Evolutionary conservation across 805 yeast species (phyloP), one percentile per base, ranked within the genome.

Genomic region (Wickerhamiella qilinensis): DNA sequence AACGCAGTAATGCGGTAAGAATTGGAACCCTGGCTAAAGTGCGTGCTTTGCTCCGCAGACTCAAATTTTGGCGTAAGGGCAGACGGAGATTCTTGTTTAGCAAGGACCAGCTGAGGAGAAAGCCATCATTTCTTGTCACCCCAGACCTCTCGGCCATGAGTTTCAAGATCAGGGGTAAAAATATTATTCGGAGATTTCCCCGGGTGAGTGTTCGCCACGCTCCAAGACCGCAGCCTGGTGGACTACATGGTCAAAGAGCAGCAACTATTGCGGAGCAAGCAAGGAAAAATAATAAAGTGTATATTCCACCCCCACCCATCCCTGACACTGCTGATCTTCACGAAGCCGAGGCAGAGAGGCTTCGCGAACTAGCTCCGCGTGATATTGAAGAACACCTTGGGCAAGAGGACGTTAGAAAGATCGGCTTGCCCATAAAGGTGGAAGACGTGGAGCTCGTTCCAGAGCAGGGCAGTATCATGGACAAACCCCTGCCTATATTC

Each of bases 111-210:
- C 36, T 43, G 21, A 43, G 40, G 17, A 40, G 51, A 15, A 44
- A 49, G 28, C 46, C 50, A 0, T 41, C 49, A 12, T 47, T 44
- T 18, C 40, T 46, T 3, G 41, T 49, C 27, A 42, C 47, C 3
- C 51, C 54, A 9, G 50, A 49, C 20, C 27, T 35, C 2, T 43
- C 49, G 8, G 36, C 39, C 15, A 37, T 38, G 30, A 37, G 39
- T 15, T 46, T 47, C 34, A 27, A 34, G 3, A 41, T 43, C 21
- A 34, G 37, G 11, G 34, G 20, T n/a, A 35, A 43, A 1, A 49
- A 49, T 17, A 18, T 49, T 5, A 20, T 38, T 11, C 38, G 37
- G 35, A 30, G 34, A 20, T 19, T 18, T 3, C 41, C 41, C 9
- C 25, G 25, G 9, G 25, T 22, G 11, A 7, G 9, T 22, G 25